Evolutionary conservation across 768 basidiomycete genomes (phyloP), one percentile per base, ranked within the genome.

Genomic region (Cystofilobasidium macerans): DNA sequence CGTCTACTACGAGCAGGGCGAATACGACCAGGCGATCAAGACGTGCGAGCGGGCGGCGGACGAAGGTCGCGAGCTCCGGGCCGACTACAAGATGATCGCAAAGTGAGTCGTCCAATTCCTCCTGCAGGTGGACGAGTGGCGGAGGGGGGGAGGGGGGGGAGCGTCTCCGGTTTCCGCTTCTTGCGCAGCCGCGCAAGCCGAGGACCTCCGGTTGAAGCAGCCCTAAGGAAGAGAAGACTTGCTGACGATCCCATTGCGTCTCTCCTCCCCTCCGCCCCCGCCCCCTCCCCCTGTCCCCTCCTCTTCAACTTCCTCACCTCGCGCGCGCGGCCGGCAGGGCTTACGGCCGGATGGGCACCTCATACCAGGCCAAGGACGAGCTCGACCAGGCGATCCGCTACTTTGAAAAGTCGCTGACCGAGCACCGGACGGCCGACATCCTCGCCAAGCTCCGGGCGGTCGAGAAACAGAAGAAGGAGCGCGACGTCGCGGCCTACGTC

Each of bases 21-120:
- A 98, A 40, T 97, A 86, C 72, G 87, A 90, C 77, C 86, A 88
- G 75, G 83, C 84, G 64, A 93, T 99, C 72, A 87, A 92, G 75
- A 84, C 84, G 0, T 93, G 90, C 75, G 86, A 95, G 73, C 93
- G 90, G 77, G 94, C 95, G n/a, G 87, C 90, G 51, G 95, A 98
- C 16, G 89, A 97, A 74, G 95, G 91, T 36, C 86, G 93, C 58
- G 73, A 92, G 83, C 74, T 92, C 47, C 86, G 91, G 58, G 88
- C 87, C 6, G 94, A 99, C 78, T 98, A 84, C 82, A 98, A 95
- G 78, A 81, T 95, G 67, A 79, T 95, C 67, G 94, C 94, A 36
- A 98, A 98, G 76, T 76, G 60, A 35, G 75, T 68, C 11, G 40
- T 16, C 58, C 38, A 9, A 22, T 33, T 36, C 28, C 30, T 16